Percentiles rank a stretch among this genome's conserved stretches.
Evolutionary conservation across 169 alveolate species (phyloP).

Genomic region (Amoebophrya sp.): DNA sequence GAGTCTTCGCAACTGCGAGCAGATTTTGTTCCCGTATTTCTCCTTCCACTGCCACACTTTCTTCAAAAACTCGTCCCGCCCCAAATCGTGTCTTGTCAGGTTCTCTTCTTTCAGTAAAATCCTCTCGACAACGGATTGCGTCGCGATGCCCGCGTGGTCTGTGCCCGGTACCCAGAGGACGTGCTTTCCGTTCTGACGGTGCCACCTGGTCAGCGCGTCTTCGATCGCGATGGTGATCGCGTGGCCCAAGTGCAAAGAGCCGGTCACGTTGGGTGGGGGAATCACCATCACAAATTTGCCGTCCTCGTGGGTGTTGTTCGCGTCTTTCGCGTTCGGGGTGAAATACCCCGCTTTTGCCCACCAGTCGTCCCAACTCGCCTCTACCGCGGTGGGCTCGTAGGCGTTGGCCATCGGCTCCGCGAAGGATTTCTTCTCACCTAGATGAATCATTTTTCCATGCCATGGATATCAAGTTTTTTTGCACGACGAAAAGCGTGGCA

Average conservation of each 20-base stretch:
- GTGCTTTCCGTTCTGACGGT: slow-evolving; percentile 89
- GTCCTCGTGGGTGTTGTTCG: slow-evolving; percentile 56
- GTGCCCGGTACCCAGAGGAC: slow-evolving; percentile 97
- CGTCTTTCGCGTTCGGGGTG: slow-evolving; percentile 65
- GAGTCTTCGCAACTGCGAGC: slow-evolving; percentile 74
- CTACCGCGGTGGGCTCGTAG: slow-evolving; percentile 92
- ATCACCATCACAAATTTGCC: slow-evolving; percentile 84
- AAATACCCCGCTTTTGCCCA: slow-evolving; percentile 85
- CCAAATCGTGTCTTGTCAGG: slow-evolving; percentile 88
- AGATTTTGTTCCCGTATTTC: slow-evolving; percentile 86
- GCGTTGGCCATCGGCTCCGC: slow-evolving; percentile 63
- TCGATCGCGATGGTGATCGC: slow-evolving; percentile 97
- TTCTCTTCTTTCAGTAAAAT: slow-evolving; percentile 82
- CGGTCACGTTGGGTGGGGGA: slow-evolving; percentile 99
- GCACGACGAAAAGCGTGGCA: too few species aligned
- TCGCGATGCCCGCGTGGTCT: slow-evolving; percentile 91
- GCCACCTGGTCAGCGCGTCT: slow-evolving; percentile 93
- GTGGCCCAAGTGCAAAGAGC: slow-evolving; percentile 99
- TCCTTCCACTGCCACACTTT: slow-evolving; percentile 98
- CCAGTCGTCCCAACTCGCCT: slow-evolving; percentile 88
- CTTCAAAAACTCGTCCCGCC: slow-evolving; percentile 89
- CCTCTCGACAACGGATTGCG: slow-evolving; percentile 97
- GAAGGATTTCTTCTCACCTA: background rate
- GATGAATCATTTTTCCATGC: too few species aligned
- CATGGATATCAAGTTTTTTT: too few species aligned